These are phyloP conservation scores for Neofusicoccum cordaticola DNA, from an alignment of 2,329 filamentous ascomycete genomes.

Conservation along the genomic window DNA sequence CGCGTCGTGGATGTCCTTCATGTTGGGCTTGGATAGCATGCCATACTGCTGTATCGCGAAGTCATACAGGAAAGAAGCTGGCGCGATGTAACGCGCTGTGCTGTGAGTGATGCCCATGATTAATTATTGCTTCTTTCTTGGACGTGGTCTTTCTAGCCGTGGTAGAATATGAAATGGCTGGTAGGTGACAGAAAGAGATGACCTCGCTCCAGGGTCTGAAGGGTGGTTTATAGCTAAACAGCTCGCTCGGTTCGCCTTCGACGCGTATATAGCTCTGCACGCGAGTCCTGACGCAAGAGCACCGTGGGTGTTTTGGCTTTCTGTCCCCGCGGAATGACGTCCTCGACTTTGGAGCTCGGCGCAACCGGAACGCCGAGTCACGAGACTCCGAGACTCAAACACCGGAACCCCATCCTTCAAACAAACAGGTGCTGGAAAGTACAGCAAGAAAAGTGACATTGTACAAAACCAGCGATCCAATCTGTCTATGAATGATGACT, in stretches of 20 bases:
- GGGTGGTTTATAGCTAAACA: neutral
- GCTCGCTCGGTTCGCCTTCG: neutral
- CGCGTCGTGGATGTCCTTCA: constrained; percentile 58
- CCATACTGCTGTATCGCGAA: constrained; percentile 61
- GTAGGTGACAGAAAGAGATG: neutral
- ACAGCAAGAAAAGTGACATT: neutral
- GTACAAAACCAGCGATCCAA: constrained; percentile 10
- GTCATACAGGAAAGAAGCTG: constrained; percentile 55
- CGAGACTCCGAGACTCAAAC: neutral
- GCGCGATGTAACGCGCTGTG: constrained; percentile 54
- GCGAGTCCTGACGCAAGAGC: constrained; percentile 4
- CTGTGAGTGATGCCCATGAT: constrained; percentile 54
- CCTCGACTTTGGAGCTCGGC: neutral
- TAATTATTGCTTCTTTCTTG: neutral
- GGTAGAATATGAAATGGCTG: too few relatives aligned
- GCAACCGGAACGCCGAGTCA: neutral
- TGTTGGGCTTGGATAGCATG: constrained; percentile 55
- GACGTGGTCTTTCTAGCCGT: neutral
- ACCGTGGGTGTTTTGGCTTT: neutral
- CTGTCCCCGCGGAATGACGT: constrained; percentile 1
- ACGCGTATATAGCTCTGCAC: neutral
- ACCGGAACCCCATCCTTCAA: neutral
- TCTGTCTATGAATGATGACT: constrained; percentile 3
- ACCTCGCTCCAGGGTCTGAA: neutral
- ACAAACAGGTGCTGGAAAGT: neutral